Conservation (phyloP, 129 eudicot genomes). For the Artemisia tridentata region DNA sequence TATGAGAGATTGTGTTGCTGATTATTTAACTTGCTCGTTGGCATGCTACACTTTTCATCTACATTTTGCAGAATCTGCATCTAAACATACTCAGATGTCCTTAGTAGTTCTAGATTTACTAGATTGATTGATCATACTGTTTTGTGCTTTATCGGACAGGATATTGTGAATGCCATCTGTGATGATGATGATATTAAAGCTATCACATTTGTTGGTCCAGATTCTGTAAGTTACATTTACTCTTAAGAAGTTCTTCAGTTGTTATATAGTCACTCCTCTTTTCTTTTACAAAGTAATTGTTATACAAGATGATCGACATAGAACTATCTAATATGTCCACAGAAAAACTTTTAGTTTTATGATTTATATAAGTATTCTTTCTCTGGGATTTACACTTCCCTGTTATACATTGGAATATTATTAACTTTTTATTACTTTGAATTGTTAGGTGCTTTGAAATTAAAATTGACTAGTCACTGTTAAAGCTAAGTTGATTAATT, state of each 20-base stretch:
- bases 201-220: constrained; percentile 89
- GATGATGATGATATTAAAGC: constrained; percentile 92
- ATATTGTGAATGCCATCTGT: constrained; percentile 82
- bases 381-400: too few species aligned
- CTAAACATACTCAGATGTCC: constrained; percentile 15
- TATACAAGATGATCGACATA: too few species aligned
- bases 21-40: not conserved
- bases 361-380: too few species aligned
- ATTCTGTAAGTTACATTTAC: constrained; percentile 59
- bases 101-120: constrained; percentile 15
- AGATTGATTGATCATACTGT: constrained; percentile 23
- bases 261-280: not conserved
- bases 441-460: constrained; percentile 13
- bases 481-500: constrained; percentile 7
- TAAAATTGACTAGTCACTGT: not conserved
- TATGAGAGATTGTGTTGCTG: not conserved
- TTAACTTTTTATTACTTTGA: not conserved
- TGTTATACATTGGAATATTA: not conserved
- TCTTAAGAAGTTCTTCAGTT: constrained; percentile 13
- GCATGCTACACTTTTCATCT: constrained; percentile 11
- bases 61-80: constrained; percentile 22
- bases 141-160: constrained; percentile 45
- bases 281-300: too few species aligned
- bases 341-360: too few species aligned
- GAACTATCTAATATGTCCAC: too few species aligned